These are phyloP conservation scores for Xylariaceae sp. DNA, from an alignment of 2,329 filamentous ascomycete genomes.

Conservation along the genomic window DNA sequence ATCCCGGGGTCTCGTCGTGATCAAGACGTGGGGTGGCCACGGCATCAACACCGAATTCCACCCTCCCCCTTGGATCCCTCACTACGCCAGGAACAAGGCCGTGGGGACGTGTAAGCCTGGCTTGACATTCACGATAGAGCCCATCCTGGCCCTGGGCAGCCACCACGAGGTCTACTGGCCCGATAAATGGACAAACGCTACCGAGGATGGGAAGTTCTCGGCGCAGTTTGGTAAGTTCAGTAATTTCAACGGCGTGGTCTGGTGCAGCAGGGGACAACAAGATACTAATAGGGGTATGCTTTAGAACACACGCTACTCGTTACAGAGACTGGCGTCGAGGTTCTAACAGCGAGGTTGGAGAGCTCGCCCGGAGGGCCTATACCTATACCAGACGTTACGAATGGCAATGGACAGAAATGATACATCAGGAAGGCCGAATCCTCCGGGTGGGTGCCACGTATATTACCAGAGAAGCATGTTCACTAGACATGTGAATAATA, in stretches of 20 bases:
- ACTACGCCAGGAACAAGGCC: conserved; percentile 98
- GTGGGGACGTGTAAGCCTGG: conserved; percentile 89
- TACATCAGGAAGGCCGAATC: too few relatives aligned
- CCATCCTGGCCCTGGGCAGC: conserved; percentile 93
- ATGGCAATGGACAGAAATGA: not conserved
- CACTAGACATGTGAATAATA: too few relatives aligned
- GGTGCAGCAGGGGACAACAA: too few relatives aligned
- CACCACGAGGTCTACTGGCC: conserved; percentile 94
- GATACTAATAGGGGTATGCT: conserved; percentile 1
- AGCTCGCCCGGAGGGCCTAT: conserved; percentile 74
- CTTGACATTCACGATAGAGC: conserved; percentile 98
- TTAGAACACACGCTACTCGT: conserved; percentile 77
- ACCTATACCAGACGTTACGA: conserved; percentile 40
- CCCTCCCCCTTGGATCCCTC: conserved; percentile 86
- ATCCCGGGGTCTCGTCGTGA: conserved; percentile 74
- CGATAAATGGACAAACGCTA: conserved; percentile 96
- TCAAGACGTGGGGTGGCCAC: conserved; percentile 93
- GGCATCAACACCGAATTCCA: conserved; percentile 94
- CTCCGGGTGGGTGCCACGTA: too few relatives aligned
- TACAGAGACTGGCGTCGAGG: conserved; percentile 76
- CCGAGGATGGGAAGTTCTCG: conserved; percentile 79
- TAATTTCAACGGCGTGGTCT: too few relatives aligned
- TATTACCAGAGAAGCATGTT: too few relatives aligned
- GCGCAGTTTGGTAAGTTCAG: conserved; percentile 76
- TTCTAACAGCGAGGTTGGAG: conserved; percentile 67